These are phyloP conservation scores for Leptographium lundbergii DNA, from an alignment of 2,329 filamentous ascomycete genomes.

Conservation along the genomic window DNA sequence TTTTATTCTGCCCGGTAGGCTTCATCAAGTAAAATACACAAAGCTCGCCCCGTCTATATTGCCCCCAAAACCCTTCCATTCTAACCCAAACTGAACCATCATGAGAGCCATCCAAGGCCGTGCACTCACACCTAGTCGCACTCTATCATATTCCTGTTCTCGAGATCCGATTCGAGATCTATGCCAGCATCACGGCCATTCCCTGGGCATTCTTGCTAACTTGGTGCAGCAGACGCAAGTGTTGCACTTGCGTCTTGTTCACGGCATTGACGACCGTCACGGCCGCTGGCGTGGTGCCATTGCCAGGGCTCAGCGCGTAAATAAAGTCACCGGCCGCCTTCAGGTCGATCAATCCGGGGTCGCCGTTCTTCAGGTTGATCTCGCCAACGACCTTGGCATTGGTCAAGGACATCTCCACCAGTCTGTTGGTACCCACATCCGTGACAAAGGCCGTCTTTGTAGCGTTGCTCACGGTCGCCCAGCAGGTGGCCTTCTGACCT, in stretches of 20 bases:
- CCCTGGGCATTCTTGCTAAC: conserved; percentile 19
- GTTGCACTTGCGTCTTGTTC: conserved; percentile 19
- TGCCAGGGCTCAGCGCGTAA: conserved; percentile 43
- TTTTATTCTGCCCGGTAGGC: too few species aligned
- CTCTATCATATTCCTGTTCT: too few species aligned
- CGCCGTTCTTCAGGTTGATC: conserved; percentile 31
- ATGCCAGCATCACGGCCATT: conserved; percentile 14
- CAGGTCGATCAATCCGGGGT: conserved; percentile 44
- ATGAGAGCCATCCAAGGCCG: too few species aligned
- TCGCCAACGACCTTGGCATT: conserved; percentile 32
- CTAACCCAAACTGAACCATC: too few species aligned
- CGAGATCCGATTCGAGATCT: too few species aligned
- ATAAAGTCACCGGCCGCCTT: conserved; percentile 37
- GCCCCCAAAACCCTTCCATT: too few species aligned
- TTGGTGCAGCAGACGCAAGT: conserved; percentile 16
- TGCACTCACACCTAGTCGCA: too few species aligned
- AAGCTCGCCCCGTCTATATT: too few species aligned
- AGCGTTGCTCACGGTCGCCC: conserved; percentile 35
- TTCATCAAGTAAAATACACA: too few species aligned
- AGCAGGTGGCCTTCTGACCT: conserved; percentile 44
- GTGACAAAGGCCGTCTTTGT: conserved; percentile 45
- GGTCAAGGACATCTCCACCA: conserved; percentile 42
- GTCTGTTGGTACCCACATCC: conserved; percentile 35
- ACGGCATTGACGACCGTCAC: conserved; percentile 25
- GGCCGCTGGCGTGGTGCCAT: conserved; percentile 26